Conservation (phyloP, 73 alveolate genomes). For the Symbiodinium pilosum region DNA sequence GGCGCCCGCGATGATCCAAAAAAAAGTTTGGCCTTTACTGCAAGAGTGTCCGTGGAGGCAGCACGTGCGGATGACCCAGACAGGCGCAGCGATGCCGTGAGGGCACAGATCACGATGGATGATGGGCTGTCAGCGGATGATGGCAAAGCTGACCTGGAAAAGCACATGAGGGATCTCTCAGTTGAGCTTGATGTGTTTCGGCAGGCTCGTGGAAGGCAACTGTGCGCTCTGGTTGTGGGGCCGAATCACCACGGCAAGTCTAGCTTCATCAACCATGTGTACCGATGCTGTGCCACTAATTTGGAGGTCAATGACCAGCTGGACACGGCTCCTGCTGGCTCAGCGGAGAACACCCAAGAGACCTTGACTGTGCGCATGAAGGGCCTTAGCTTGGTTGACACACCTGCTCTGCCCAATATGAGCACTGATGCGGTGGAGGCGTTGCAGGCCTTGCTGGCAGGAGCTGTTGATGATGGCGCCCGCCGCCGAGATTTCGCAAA, state of each 20-base stretch:
- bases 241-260: constrained; percentile 37
- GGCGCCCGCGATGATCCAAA: neutral
- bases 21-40: neutral
- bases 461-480: neutral
- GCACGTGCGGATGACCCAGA: neutral
- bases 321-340: constrained; percentile 32
- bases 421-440: neutral
- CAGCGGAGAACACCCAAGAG: constrained; percentile 15
- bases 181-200: neutral
- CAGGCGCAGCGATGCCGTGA: neutral
- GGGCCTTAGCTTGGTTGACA: neutral
- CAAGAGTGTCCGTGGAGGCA: neutral
- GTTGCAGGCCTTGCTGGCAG: neutral
- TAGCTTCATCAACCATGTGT: neutral
- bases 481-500: neutral
- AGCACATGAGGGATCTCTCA: neutral
- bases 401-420: constrained; percentile 36
- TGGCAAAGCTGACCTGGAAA: neutral
- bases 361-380: neutral
- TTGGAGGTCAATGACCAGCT: constrained; percentile 12
- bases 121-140: neutral
- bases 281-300: neutral
- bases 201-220: no score
- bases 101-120: neutral
- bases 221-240: neutral